These are phyloP conservation scores for Theobroma cacao DNA, from an alignment of 345 rosid species.

Conservation along the genomic window DNA sequence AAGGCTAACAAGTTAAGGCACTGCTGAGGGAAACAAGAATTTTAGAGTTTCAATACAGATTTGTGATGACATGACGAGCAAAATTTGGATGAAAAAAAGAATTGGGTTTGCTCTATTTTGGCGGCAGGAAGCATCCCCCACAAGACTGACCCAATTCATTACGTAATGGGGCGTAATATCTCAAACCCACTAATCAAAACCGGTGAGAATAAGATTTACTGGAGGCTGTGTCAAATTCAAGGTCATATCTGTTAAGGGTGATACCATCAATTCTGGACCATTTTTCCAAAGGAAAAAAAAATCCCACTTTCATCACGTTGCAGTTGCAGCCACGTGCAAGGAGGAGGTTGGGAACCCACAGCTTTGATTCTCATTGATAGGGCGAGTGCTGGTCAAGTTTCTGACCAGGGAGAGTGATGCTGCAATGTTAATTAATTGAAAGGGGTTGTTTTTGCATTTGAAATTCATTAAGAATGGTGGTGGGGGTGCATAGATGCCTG, in stretches of 20 bases:
- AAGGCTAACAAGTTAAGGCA: slow-evolving; percentile 7
- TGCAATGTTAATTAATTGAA: background rate
- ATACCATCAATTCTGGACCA: background rate
- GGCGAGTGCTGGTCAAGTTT: background rate
- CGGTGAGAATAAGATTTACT: slow-evolving; percentile 52
- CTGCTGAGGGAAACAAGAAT: background rate
- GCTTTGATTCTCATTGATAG: background rate
- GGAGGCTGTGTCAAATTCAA: slow-evolving; percentile 29
- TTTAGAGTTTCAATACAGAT: slow-evolving; percentile 10
- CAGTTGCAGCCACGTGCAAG: background rate
- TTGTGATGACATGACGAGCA: slow-evolving; percentile 4
- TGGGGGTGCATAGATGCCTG: background rate
- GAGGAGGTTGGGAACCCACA: background rate
- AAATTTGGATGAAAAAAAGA: background rate
- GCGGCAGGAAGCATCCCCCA: slow-evolving; percentile 27
- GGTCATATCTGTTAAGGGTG: slow-evolving; percentile 29
- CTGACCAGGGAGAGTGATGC: background rate
- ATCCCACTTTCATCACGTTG: slow-evolving; percentile 1
- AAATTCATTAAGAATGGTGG: background rate
- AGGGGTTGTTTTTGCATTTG: background rate
- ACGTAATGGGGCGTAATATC: slow-evolving; percentile 24
- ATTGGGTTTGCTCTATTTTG: slow-evolving; percentile 8
- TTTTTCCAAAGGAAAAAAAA: background rate
- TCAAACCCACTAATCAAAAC: slow-evolving; percentile 17
- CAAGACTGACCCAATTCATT: slow-evolving; percentile 15